A percentile compares a stretch with the other conserved stretches of the same genome.
phyloP scores from a whole-genome alignment of 2,329 filamentous ascomycete species.

The Fusarium sp. region DNA sequence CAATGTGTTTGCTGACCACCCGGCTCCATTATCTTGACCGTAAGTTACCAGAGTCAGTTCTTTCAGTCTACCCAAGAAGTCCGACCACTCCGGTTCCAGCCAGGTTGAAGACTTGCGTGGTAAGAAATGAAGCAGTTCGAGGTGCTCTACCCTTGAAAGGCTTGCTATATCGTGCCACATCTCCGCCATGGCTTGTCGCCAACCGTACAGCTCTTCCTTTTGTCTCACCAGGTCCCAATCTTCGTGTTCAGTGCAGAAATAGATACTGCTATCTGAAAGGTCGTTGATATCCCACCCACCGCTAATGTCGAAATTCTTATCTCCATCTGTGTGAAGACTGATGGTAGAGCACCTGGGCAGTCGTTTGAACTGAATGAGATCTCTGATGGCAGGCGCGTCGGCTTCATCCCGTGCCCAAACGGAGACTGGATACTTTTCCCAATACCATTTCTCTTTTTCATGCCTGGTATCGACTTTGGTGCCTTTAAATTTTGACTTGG shows the following conservation, averaged over 20 bases:
- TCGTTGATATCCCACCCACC: slow-evolving; percentile 16
- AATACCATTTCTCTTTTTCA: neutral
- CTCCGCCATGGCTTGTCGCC: slow-evolving; percentile 14
- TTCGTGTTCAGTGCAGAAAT: slow-evolving; percentile 8
- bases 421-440: slow-evolving; percentile 1
- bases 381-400: neutral
- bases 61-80: slow-evolving; percentile 5
- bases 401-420: slow-evolving; percentile 18
- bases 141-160: neutral
- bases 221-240: slow-evolving; percentile 1
- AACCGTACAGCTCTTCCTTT: slow-evolving; percentile 12
- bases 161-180: slow-evolving; percentile 19
- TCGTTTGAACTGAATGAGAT: slow-evolving; percentile 11
- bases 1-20: slow-evolving; percentile 3
- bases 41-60: neutral
- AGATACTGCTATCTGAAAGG: neutral
- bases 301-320: neutral
- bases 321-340: slow-evolving; percentile 1
- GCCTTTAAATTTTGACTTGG: neutral
- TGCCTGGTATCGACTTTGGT: neutral
- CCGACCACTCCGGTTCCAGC: slow-evolving; percentile 3
- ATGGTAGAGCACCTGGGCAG: slow-evolving; percentile 7
- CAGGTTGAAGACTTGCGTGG: slow-evolving; percentile 19
- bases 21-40: slow-evolving; percentile 4
- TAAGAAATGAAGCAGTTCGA: slow-evolving; percentile 12